Base-by-base conservation (phyloP, 2,329 filamentous ascomycete genomes). In the Colletotrichum sp. region DNA sequence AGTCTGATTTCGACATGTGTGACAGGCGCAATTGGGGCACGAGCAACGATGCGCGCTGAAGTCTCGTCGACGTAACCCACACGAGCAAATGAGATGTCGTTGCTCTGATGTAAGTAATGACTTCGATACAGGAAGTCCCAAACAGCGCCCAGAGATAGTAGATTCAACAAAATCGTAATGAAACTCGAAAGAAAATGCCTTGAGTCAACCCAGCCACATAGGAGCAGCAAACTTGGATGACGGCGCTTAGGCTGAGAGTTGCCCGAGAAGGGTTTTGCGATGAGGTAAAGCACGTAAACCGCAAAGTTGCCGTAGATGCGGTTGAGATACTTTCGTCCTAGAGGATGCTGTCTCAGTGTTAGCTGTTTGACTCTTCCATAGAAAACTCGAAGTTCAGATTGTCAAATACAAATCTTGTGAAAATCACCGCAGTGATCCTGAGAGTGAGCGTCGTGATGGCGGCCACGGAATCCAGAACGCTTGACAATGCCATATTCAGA, bases 1-100 rank as follows among this genome's bases (percentile, higher is more conserved):
- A 71, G 55, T n/a, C 75, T 82, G 32, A 87, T 84, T 18, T 80
- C 72, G 6, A 79, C 71, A n/a, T 76, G 65, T 5, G 84, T 82
- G 1, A 83, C 79, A 75, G 91, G 86, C 15, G 55, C 21, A 5
- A 21, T 16, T 0, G 92, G 91, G 80, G 94, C 92, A 71, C 93
- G 88, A 26, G 94, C 84, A 28, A 94, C 85, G 34, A 94, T 84
- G 49, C 89, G 92, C 3, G 92, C 93, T 6, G 86, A 89, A 3
- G 87, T 88, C 15, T 92, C 87, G 10, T 92, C 93, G 12, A 94
- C 91, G 80, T 92, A 93, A 10, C 93, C 93, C 21, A 93, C 85
- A 30, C 93, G 87, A 10, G 91, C 89, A 79, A 94, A 93, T 1
- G 91, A 88, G 4, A 93, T 85, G 76, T 92, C 87, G 26, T 89